A percentile compares a stretch with the other conserved stretches of the same genome.
Evolutionary conservation across 2,329 filamentous ascomycete species (phyloP).

Genomic region (Cladosporium sphaerospermum): DNA sequence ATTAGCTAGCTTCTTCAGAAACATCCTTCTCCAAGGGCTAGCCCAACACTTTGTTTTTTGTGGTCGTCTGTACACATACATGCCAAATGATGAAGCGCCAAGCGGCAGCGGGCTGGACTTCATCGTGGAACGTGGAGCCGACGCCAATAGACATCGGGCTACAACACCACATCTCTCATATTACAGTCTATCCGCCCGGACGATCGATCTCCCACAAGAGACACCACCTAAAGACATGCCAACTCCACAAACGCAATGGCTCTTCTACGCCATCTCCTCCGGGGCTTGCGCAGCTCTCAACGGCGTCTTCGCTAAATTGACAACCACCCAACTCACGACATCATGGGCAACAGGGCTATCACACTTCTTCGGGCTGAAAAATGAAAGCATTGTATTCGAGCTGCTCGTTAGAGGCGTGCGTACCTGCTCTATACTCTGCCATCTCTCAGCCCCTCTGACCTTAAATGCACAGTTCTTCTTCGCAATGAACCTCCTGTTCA

Average conservation of each 20-base stretch:
- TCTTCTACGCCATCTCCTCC: conserved; percentile 65
- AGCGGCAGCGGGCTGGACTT: not conserved
- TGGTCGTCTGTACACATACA: too few relatives aligned
- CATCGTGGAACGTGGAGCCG: too few relatives aligned
- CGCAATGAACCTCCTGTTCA: conserved; percentile 66
- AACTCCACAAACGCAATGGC: conserved; percentile 34
- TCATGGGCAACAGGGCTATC: conserved; percentile 47
- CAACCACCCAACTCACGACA: conserved; percentile 55
- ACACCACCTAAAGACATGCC: not conserved
- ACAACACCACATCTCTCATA: too few relatives aligned
- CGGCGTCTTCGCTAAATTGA: conserved; percentile 78
- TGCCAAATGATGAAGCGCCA: not conserved
- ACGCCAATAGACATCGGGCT: too few relatives aligned
- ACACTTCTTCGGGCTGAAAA: conserved; percentile 39
- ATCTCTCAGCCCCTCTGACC: not conserved
- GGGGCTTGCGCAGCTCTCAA: conserved; percentile 76
- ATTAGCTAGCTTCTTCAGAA: too few relatives aligned
- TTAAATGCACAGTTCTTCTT: conserved; percentile 59
- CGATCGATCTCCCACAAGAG: too few relatives aligned
- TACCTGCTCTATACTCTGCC: conserved; percentile 12
- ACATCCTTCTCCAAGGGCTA: too few relatives aligned
- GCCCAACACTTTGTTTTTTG: too few relatives aligned
- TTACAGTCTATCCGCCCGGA: too few relatives aligned
- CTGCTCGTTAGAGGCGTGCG: conserved; percentile 46
- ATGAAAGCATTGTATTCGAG: conserved; percentile 44